Conservation (phyloP, 495 filamentous ascomycete species). For the Penicillium malachiteum region DNA sequence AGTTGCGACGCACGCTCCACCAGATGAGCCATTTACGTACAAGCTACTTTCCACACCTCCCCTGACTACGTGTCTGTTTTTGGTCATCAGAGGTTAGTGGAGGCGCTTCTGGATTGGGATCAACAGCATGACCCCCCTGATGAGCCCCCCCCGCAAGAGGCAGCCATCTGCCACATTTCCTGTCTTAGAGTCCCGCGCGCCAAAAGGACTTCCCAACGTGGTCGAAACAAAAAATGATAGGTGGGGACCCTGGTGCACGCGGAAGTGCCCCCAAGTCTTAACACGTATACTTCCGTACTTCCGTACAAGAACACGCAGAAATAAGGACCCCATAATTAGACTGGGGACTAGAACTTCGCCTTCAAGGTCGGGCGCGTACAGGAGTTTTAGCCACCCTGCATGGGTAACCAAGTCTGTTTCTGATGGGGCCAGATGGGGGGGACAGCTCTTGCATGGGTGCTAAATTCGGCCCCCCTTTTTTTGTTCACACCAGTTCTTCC, state of each 20-base stretch:
- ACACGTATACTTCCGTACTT: neutral
- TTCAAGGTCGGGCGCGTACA: neutral
- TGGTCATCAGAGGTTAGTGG: neutral
- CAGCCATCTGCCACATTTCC: slow-evolving; percentile 1
- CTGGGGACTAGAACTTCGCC: neutral
- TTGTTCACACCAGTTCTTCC: neutral
- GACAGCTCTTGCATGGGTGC: neutral
- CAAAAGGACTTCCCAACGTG: slow-evolving; percentile 10
- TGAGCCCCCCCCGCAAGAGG: slow-evolving; percentile 7
- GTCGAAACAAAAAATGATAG: neutral
- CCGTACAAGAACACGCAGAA: neutral
- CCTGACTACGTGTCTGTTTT: neutral
- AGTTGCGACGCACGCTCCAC: too few relatives aligned
- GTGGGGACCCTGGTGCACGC: neutral
- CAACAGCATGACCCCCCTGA: slow-evolving; percentile 6
- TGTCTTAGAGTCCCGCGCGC: slow-evolving; percentile 19
- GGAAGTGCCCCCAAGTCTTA: neutral
- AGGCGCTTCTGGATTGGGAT: neutral
- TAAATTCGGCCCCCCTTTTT: slow-evolving; percentile 1
- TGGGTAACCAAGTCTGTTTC: neutral
- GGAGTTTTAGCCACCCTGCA: neutral
- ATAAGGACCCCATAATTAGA: neutral
- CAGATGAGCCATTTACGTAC: neutral
- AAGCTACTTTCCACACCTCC: too few relatives aligned
- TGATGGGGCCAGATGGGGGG: neutral